Percentiles rank a stretch among this genome's conserved stretches.
Evolutionary conservation across 768 basidiomycete genomes (phyloP).

Genomic region (Lentinula sp.): DNA sequence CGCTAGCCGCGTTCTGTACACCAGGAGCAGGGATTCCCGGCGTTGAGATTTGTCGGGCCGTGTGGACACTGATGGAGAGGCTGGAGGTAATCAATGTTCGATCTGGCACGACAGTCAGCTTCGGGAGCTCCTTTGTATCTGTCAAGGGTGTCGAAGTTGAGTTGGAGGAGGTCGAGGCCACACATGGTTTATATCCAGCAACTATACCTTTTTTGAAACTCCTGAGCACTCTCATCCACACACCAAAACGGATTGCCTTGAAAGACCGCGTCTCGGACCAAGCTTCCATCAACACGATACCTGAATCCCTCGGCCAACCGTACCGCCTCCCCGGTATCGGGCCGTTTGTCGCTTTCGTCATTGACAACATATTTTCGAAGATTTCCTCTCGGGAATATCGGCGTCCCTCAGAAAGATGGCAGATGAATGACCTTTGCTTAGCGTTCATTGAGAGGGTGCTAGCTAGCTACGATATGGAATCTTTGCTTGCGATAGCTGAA

Average conservation of each 20-base stretch:
- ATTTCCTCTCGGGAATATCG: conserved; percentile 72
- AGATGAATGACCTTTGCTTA: conserved; percentile 78
- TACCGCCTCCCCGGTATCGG: conserved; percentile 76
- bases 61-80: conserved; percentile 83
- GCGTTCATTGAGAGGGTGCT: conserved; percentile 82
- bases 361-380: conserved; percentile 84
- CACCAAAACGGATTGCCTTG: conserved; percentile 64
- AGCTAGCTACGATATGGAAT: conserved; percentile 76
- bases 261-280: conserved; percentile 53
- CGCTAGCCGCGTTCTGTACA: conserved; percentile 76
- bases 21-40: conserved; percentile 71
- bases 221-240: conserved; percentile 78
- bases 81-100: conserved; percentile 80
- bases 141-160: conserved; percentile 82
- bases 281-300: conserved; percentile 65
- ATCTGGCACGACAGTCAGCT: conserved; percentile 28
- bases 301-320: conserved; percentile 74
- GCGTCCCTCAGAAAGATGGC: conserved; percentile 75
- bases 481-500: conserved; percentile 53
- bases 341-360: conserved; percentile 80
- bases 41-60: conserved; percentile 73
- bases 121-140: conserved; percentile 42
- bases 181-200: conserved; percentile 74
- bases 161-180: conserved; percentile 81
- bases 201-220: conserved; percentile 86